phyloP scores from a whole-genome alignment of 148 eudicot genomes.

The Rhododendron kiyosumense region DNA sequence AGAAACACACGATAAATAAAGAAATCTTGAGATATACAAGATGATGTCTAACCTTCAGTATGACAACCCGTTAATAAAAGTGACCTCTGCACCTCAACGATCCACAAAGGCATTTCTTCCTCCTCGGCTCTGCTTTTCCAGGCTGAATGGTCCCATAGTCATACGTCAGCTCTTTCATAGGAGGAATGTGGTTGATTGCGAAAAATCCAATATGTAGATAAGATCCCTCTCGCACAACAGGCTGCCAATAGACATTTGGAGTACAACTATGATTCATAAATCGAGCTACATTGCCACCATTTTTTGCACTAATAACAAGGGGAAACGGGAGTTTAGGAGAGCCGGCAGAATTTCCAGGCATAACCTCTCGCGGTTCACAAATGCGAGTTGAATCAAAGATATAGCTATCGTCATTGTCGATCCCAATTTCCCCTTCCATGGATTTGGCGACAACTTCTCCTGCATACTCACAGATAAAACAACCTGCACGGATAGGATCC shows the following conservation, averaged over 20 bases:
- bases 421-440: conserved; percentile 33
- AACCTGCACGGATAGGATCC: conserved; percentile 76
- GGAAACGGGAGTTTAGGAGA: conserved; percentile 49
- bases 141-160: conserved; percentile 65
- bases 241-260: conserved; percentile 91
- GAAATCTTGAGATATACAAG: not conserved
- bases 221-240: conserved; percentile 60
- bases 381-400: conserved; percentile 73
- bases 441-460: conserved; percentile 66
- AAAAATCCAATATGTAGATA: conserved; percentile 69
- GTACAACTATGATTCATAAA: conserved; percentile 95
- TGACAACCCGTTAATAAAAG: conserved; percentile 39
- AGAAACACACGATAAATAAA: not conserved
- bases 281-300: conserved; percentile 76
- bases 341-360: conserved; percentile 9
- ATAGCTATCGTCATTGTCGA: conserved; percentile 44
- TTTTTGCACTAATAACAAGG: conserved; percentile 63
- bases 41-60: not conserved
- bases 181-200: conserved; percentile 81
- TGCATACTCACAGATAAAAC: conserved; percentile 75
- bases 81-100: conserved; percentile 71
- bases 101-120: conserved; percentile 79
- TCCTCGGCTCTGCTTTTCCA: conserved; percentile 41
- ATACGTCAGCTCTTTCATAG: conserved; percentile 86
- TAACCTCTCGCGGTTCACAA: conserved; percentile 34